These are phyloP conservation scores for Lasiosphaeria hispida DNA, from an alignment of 495 filamentous ascomycete species.

Conservation along the genomic window DNA sequence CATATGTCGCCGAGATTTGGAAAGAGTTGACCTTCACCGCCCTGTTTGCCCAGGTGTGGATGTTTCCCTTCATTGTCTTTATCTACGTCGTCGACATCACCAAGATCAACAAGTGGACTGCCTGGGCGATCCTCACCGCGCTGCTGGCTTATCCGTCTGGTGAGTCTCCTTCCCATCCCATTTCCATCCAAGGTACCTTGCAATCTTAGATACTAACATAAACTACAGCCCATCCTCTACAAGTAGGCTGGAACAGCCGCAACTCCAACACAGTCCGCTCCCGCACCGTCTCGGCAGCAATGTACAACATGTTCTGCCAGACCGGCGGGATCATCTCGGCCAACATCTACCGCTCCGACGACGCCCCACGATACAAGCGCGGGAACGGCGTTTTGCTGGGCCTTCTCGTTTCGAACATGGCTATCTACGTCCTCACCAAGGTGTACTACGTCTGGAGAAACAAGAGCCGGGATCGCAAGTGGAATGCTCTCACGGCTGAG, in stretches of 20 bases:
- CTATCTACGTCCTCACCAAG: constrained; percentile 57
- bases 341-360: constrained; percentile 59
- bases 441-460: constrained; percentile 64
- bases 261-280: constrained; percentile 54
- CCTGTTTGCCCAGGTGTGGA: constrained; percentile 51
- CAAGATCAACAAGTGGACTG: constrained; percentile 50
- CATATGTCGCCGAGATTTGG: constrained; percentile 50
- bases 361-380: constrained; percentile 63
- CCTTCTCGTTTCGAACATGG: constrained; percentile 51
- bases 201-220: neutral
- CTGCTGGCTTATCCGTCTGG: constrained; percentile 57
- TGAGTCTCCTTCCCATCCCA: constrained; percentile 27
- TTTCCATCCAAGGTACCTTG: too few relatives aligned
- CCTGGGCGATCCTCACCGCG: constrained; percentile 55
- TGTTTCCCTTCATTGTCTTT: constrained; percentile 56
- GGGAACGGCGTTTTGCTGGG: constrained; percentile 66
- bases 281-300: constrained; percentile 57
- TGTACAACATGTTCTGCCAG: constrained; percentile 79
- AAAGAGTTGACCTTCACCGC: constrained; percentile 50
- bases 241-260: constrained; percentile 58
- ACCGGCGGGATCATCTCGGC: constrained; percentile 54
- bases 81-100: constrained; percentile 47
- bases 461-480: constrained; percentile 30
- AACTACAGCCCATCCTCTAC: constrained; percentile 50
- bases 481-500: constrained; percentile 58